Base-by-base conservation (phyloP, 257 asterid genomes). In the Scutellaria baicalensis region DNA sequence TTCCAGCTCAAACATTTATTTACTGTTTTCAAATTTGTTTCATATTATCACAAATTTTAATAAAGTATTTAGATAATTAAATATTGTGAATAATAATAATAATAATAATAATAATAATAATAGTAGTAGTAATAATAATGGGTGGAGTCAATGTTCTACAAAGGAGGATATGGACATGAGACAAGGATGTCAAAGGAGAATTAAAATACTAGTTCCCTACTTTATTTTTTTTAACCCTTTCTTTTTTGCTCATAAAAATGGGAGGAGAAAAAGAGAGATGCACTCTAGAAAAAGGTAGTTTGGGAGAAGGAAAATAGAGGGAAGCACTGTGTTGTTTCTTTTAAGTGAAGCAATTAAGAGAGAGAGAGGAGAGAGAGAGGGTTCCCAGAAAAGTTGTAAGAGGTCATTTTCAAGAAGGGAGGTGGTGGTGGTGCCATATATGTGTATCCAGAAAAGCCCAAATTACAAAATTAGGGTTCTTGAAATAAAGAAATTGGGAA, bases 331-430 rank as follows among this genome's bases (percentile, higher is more conserved):
- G 78, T 78, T 81, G 85, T 80, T 83, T 80, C 93, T 83, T 86
- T 86, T 77, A 73, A 79, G 91, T 72, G 87, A 84, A 81, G 87
- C 87, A 81, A 77, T 77, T 75, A 75, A 85, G 81, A 75, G 36
- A 77, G 73, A 40, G 79, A 73, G 33, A 75, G 72, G 40, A 77
- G 64, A 59, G 81, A 40, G 40, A 39, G 18, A 43, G 74, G 73
- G 49, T 52, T 71, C 77, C 70, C 42, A 78, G 67, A 79, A 89
- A 82, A 71, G 90, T 66, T 79, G 85, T 59, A 82, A 71, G 52
- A 71, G 70, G 94, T 87, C 90, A 72, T 70, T 87, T 87, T 89
- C 94, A 70, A 36, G 13, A 12, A 57, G 55, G 75, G 52, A 54
- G 69, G 76, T 49, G 52, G 69, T 68, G 73, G 78, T 63, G 82